Percentiles rank a stretch among this genome's conserved stretches.
Conservation (phyloP, 305 asterid genomes). For the Fraxinus nigra region DNA sequence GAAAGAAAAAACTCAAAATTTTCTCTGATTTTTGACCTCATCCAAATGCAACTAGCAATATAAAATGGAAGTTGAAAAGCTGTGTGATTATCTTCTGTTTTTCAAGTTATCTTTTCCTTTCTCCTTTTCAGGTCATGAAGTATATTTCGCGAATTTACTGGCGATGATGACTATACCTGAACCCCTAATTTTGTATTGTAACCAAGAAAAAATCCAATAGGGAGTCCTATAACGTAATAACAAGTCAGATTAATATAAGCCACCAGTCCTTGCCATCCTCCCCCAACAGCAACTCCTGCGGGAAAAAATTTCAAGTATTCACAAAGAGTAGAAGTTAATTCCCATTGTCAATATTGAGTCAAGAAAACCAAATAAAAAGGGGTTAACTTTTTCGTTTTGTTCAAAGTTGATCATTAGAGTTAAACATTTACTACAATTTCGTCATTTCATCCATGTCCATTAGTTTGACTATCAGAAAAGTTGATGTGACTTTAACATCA, state of each 20-base stretch:
- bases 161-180: slow-evolving; percentile 44
- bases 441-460: not conserved
- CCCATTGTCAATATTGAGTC: not conserved
- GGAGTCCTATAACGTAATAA: slow-evolving; percentile 74
- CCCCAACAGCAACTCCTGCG: slow-evolving; percentile 95
- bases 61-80: not conserved
- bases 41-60: not conserved
- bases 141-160: not conserved
- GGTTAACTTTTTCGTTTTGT: not conserved
- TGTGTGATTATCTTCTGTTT: not conserved
- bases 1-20: not conserved
- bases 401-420: not conserved
- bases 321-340: not conserved
- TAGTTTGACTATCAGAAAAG: not conserved
- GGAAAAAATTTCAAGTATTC: not conserved
- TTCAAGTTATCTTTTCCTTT: not conserved
- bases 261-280: slow-evolving; percentile 97
- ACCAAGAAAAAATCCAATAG: slow-evolving; percentile 76
- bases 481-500: not conserved
- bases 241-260: slow-evolving; percentile 79
- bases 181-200: slow-evolving; percentile 69
- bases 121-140: not conserved
- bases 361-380: not conserved
- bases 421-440: not conserved
- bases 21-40: not conserved